Evolutionary conservation across 768 basidiomycete species (phyloP), one percentile per base, ranked within the genome.

Genomic region (Termitomyces sp.): DNA sequence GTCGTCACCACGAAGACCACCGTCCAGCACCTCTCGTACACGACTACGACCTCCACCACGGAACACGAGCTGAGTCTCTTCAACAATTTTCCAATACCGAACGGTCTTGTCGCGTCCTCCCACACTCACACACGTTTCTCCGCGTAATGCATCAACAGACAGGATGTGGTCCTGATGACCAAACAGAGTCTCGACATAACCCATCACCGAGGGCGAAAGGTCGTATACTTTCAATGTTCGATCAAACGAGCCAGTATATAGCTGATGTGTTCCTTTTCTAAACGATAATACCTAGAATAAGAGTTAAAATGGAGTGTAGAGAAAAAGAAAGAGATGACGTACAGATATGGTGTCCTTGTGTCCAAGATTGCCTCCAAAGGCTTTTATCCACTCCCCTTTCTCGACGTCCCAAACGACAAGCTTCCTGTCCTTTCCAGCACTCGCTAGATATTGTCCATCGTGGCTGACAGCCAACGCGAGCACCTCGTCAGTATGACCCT

Each of bases 1-100:
- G 50, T 80, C 80, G 42, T 83, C 84, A n/a, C 80, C 85, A 28
- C 80, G 75, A 33, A 87, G 75, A 13, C 84, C 85, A 1, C 92
- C 90, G 62, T 96, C 94, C 28, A 94, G 68, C 8, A 92, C 83
- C 68, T 93, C 90, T 54, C 89, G 76, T 62, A 92, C 77, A 36
- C 81, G 81, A 72, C 88, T 94, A 63, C 84, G 80, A 5, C 90
- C 94, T n/a, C 97, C 97, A 26, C 96, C 97, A 38, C 97, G 83
- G 67, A 98, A 98, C 7, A 99, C 94, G 26, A 99, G 78, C 68
- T 98, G 96, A 13, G 83, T 92, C 72, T 98, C 94, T 54, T 99
- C 96, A 38, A 86, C 84, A 53, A 98, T 89, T 74, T 98, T 98
- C 96, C 96, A 99, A 73, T 84, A 98, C 36, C 97, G 81, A 58